Evolutionary conservation across 768 basidiomycete species (phyloP), one percentile per base, ranked within the genome.

Genomic region (Boletus eberwhitei): DNA sequence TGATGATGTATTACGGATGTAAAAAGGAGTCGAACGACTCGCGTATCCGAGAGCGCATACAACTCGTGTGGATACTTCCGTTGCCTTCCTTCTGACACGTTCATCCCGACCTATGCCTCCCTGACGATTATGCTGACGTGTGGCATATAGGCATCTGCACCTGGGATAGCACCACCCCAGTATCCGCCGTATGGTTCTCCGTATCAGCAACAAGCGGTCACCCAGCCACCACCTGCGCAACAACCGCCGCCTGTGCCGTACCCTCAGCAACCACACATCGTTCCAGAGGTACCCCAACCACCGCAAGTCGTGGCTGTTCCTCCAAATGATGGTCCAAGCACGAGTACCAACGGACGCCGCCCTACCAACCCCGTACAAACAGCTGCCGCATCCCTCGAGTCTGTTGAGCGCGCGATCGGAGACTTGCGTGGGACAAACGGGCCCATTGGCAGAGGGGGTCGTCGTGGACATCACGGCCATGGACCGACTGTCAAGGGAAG

Each of bases 381-480:
- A 4, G 88, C 88, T 3, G 82, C 86, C 0, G 86, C 86, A 0
- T 90, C 88, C 4, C 74, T 90, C 39, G 86, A 90, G 71, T 87
- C 81, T 38, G 80, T 90, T 52, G 85, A 85, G 48, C 78, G 80
- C 41, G 80, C 80, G 8, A 64, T 82, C 6, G 78, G 76, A 22
- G 81, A 82, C 54, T 62, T 82, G 61, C 77, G 79, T 39, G 72
- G 74, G 8, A 63, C 72, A 11, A 68, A 69, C 12, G 67, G 67
- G 13, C 64, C 67, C 11, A 68, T 71, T 14, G 74, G 76, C 32
- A 65, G 78, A 50, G 75, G 80, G 0, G 70, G 73, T 14, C 74
- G 75, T 13, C 71, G 74, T 45, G 65, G 65, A 21, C 62, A 63
- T 45, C 68, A 65, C 11, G 64, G 60, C 22, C 67, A 70, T 7